These are phyloP conservation scores for Leccinum fuscescens DNA, from an alignment of 1,284 basidiomycete genomes.

Conservation along the genomic window DNA sequence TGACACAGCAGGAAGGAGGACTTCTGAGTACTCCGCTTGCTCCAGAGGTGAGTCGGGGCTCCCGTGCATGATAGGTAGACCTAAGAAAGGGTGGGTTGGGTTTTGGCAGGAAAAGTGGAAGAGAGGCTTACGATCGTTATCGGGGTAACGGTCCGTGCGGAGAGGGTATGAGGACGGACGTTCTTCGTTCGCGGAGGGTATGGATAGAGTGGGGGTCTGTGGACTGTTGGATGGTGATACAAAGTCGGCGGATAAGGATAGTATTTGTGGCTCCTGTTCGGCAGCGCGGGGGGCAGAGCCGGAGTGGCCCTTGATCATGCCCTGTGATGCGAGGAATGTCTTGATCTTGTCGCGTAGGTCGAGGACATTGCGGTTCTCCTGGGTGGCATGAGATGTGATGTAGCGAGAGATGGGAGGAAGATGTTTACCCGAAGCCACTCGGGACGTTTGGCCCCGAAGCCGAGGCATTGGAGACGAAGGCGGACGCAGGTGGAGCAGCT, in stretches of 20 bases:
- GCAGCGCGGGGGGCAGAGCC: conserved; percentile 56
- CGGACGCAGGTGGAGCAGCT: conserved; percentile 74
- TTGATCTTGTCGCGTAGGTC: conserved; percentile 75
- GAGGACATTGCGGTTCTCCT: conserved; percentile 69
- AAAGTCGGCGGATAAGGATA: conserved; percentile 51
- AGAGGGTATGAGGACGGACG: conserved; percentile 43
- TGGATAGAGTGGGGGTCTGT: conserved; percentile 50
- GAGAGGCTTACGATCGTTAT: conserved; percentile 33
- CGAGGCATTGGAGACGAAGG: conserved; percentile 79
- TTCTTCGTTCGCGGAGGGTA: conserved; percentile 43
- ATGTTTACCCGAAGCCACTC: conserved; percentile 74
- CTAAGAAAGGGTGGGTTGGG: conserved; percentile 13
- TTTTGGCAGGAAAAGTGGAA: conserved; percentile 1
- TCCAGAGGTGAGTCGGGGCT: conserved; percentile 38
- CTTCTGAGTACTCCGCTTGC: conserved; percentile 38
- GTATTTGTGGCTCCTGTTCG: conserved; percentile 54
- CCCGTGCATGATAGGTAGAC: conserved; percentile 37
- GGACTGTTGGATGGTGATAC: conserved; percentile 51
- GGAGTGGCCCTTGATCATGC: conserved; percentile 83
- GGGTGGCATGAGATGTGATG: conserved; percentile 14
- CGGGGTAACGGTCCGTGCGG: conserved; percentile 38
- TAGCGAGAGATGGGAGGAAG: conserved; percentile 4
- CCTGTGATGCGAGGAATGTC: conserved; percentile 69
- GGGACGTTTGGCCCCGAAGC: conserved; percentile 78
- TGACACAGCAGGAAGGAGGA: conserved; percentile 39